Evolutionary conservation across 2,329 filamentous ascomycete genomes (phyloP).

Genomic region (Hymenoscyphus infarciens): DNA sequence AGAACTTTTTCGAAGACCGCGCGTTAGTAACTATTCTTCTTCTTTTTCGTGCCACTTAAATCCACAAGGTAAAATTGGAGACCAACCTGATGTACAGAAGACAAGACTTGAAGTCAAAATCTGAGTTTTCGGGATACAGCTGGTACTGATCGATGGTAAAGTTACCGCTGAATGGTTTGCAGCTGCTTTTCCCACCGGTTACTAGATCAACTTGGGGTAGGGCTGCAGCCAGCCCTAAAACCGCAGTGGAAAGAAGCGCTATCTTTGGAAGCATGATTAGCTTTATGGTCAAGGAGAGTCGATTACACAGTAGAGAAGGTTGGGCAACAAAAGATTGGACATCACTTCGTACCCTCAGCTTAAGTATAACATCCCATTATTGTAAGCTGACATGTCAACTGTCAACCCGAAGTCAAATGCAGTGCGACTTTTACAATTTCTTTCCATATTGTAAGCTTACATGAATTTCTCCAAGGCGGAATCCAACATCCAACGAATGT

Average conservation of each 20-base stretch:
- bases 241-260: neutral
- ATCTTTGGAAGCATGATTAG: neutral
- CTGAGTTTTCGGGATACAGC: constrained; percentile 12
- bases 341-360: neutral
- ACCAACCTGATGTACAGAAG: constrained; percentile 6
- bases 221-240: neutral
- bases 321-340: neutral
- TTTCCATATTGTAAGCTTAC: neutral
- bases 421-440: neutral
- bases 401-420: neutral
- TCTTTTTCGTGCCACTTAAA: neutral
- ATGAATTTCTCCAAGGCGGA: neutral
- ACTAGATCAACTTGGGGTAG: neutral
- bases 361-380: neutral
- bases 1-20: neutral
- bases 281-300: neutral
- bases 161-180: constrained; percentile 5
- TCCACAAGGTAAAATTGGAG: neutral
- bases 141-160: constrained; percentile 14
- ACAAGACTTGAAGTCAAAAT: constrained; percentile 7
- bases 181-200: neutral
- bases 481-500: neutral
- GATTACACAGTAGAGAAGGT: neutral
- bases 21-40: neutral
- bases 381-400: neutral